Base-by-base conservation (phyloP, 2,329 filamentous ascomycete species). In the Cordyceps tenuipes region DNA sequence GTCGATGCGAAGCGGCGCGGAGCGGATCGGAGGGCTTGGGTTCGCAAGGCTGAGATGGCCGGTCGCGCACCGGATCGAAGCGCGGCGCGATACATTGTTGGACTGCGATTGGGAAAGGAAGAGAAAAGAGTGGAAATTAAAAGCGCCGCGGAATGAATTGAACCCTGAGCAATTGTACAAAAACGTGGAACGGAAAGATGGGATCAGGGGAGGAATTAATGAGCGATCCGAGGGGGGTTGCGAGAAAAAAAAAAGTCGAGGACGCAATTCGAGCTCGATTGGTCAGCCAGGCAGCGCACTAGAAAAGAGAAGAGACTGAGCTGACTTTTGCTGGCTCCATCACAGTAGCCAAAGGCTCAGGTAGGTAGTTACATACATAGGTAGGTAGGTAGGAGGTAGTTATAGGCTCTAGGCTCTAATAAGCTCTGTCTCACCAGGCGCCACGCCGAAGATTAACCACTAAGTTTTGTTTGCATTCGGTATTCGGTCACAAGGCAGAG, bases 1-100 rank as follows among this genome's bases (percentile, higher is more conserved):
- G 75, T 70, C 60, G 80, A 83, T 63, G 79, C 75, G 63, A 82
- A 79, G 64, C 82, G 78, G 64, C 80, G 75, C 51, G 77, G 73
- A 41, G 71, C 72, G 50, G 73, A 68, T 58, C 72, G 69, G 65
- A 75, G 59, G n/a, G 68, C 65, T 15, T 73, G 69, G 52, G 74
- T 70, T 67, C 78, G 75, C 62, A 78, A 66, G 61, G 72, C 70
- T 66, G 73, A 72, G 65, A 76, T 68, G 62, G 76, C 73, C 64
- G 78, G 70, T 67, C 71, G 74, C 58, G 79, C 75, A 64, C 78
- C 72, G 55, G 79, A 74, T 66, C 80, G 75, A 66, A 81, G 66
- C 55, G 79, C 76, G 66, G 77, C 71, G 71, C 81, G 80, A 64
- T 82, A 83, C 82, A 84, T 83, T 50, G 3, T 8, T 13, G 13